Percentiles rank a stretch among this genome's conserved stretches.
Conservation (phyloP, 495 filamentous ascomycete species). For the Aspergillus nidulans region DNA sequence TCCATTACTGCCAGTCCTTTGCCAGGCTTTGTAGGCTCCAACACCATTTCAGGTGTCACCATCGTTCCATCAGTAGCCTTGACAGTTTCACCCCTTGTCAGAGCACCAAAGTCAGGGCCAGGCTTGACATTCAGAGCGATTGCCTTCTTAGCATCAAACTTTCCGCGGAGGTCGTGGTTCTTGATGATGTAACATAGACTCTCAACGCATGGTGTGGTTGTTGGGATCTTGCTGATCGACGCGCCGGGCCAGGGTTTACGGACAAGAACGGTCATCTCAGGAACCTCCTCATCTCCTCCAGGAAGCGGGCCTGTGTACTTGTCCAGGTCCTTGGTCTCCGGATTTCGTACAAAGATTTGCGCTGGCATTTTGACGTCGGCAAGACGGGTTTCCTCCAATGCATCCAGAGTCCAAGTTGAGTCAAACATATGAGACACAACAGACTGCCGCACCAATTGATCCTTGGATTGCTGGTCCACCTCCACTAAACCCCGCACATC, state of each 20-base stretch:
- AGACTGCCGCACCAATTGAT: conserved; percentile 50
- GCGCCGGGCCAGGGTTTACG: conserved; percentile 82
- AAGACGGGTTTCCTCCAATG: conserved; percentile 59
- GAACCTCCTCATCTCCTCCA: conserved; percentile 40
- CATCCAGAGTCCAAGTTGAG: conserved; percentile 68
- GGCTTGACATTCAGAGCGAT: conserved; percentile 51
- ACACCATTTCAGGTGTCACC: conserved; percentile 63
- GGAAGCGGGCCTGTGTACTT: conserved; percentile 64
- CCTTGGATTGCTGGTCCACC: conserved; percentile 25
- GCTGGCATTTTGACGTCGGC: conserved; percentile 63
- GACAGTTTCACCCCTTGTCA: conserved; percentile 52
- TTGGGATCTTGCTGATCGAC: conserved; percentile 56
- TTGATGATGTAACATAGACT: conserved; percentile 84
- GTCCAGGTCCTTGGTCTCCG: conserved; percentile 58
- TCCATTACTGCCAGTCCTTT: conserved; percentile 77
- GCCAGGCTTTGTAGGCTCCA: conserved; percentile 50
- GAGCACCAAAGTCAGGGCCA: conserved; percentile 49
- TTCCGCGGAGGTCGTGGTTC: conserved; percentile 68
- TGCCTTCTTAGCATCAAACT: conserved; percentile 67
- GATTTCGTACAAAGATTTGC: conserved; percentile 63
- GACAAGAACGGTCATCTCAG: conserved; percentile 69
- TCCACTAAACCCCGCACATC: conserved; percentile 14
- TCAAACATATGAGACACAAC: conserved; percentile 79
- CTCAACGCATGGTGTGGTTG: conserved; percentile 55
- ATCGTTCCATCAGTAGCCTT: conserved; percentile 49